Conservation (phyloP, 75 land plant species). For the Isoetes taiwanensis region DNA sequence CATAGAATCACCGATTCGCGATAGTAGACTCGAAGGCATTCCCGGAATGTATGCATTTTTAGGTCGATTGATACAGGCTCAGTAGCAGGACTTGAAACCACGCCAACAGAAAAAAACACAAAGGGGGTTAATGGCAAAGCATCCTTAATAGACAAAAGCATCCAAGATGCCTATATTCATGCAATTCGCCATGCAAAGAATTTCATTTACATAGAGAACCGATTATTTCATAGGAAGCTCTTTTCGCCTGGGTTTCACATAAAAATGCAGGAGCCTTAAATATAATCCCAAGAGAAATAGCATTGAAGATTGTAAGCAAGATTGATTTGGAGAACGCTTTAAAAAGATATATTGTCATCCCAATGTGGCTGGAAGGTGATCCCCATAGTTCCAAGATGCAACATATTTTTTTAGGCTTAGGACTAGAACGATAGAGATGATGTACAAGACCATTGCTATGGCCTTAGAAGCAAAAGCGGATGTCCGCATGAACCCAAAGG, state of each 20-base stretch:
- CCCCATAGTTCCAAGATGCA: not conserved
- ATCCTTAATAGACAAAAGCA: not conserved
- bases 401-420: not conserved
- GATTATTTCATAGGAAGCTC: not conserved
- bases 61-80: not conserved
- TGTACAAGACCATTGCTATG: constrained; percentile 1
- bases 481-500: not conserved
- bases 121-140: constrained; percentile 3
- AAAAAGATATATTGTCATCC: not conserved
- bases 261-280: constrained; percentile 1
- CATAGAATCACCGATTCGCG: too few relatives aligned
- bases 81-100: not conserved
- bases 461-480: not conserved
- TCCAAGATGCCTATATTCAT: not conserved
- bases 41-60: not conserved
- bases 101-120: not conserved
- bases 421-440: constrained; percentile 1
- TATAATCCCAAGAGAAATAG: not conserved
- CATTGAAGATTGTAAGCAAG: constrained; percentile 6
- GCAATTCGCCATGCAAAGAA: not conserved
- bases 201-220: constrained; percentile 4
- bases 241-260: not conserved
- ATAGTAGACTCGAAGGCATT: not conserved
- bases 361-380: constrained; percentile 1
- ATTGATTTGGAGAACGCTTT: not conserved